Conservation (phyloP, 345 rosid species). For the Arabidopsis thaliana region TAIR10.1 NC_003070.9:10062501-10063000, state of each 20-base stretch:
- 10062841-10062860: not conserved
- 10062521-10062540: not conserved
- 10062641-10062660: not conserved
- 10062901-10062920: slow-evolving; percentile 21
- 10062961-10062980: not conserved
- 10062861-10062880: slow-evolving; percentile 15
- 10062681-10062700: not conserved
- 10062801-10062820: not conserved
- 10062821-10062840: not conserved
- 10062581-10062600: too few species aligned
- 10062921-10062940: not conserved
- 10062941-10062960: not conserved
- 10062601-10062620: too few species aligned
- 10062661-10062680: not conserved
- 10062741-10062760: not conserved
- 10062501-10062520: not conserved
- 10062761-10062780: not conserved
- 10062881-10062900: slow-evolving; percentile 3
- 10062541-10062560: not conserved
- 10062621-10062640: too few species aligned
- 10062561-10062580: not conserved
- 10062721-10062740: not conserved
- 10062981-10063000: not conserved
- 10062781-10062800: not conserved
- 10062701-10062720: not conserved